Base-by-base conservation (phyloP, 73 alveolate species). In the Paramecium biaurelia region DNA sequence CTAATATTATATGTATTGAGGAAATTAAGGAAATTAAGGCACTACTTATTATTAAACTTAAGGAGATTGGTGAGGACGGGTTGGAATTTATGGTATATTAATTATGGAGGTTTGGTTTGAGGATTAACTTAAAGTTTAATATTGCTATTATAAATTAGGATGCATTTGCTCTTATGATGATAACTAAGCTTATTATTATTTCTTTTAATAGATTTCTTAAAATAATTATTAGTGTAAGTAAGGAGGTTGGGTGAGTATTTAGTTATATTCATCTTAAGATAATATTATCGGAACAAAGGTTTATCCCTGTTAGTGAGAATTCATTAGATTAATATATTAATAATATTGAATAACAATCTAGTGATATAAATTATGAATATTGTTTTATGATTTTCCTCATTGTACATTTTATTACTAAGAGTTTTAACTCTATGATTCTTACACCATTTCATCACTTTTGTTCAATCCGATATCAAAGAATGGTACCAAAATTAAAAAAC, bases 321-420 rank as follows among this genome's bases (percentile, higher is more conserved):
- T 32, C 84, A 63, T 63, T 63, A 26, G 84, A 63, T 63, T 9
- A 63, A 30, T 30, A 63, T 23, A 63, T 63, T 63, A 63, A 63
- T 63, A 63, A 30, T 30, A 63, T 12, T 30, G 26, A 63, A 63
- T 63, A 63, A 30, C 5, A 63, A 30, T 8, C 84, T 3, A 63
- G 45, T 30, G 84, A 63, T 63, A 63, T 63, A 63, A 63, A 63
- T 63, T 63, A 63, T 26, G 47, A 18, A 18, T 58, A 58, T 58
- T 58, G 76, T 58, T 58, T 58, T 58, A 58, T 58, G 32, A 58
- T 58, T 58, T 58, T 63, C 47, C 43, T 63, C 84, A 63, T 63
- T 63, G 84, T 63, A 32, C 47, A 63, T 63, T 63, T 63, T 63
- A 2, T 63, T 63, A 63, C 49, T 26, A 26, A 30, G 7, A 11